These are phyloP conservation scores for Nigrospora sphaerica DNA, from an alignment of 2,329 filamentous ascomycete species.

Conservation along the genomic window DNA sequence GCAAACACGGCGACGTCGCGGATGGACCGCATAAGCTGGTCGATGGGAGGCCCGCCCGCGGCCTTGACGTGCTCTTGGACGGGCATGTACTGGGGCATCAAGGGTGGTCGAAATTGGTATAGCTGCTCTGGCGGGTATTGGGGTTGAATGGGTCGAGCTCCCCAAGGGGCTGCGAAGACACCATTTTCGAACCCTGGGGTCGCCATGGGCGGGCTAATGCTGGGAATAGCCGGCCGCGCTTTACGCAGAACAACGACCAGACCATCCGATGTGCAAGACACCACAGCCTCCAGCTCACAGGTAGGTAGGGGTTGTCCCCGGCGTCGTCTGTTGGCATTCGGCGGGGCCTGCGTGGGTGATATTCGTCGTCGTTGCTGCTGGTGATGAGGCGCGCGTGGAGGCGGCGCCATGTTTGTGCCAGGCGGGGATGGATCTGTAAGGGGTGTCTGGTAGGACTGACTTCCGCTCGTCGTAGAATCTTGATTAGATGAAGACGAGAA, in stretches of 20 bases:
- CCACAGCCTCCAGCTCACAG: conserved; percentile 79
- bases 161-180: conserved; percentile 77
- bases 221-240: conserved; percentile 64
- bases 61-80: conserved; percentile 35
- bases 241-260: conserved; percentile 73
- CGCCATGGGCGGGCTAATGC: conserved; percentile 40
- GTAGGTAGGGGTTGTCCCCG: conserved; percentile 28
- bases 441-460: too few species aligned
- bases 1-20: conserved; percentile 83
- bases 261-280: conserved; percentile 84
- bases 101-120: conserved; percentile 35
- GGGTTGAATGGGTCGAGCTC: conserved; percentile 53
- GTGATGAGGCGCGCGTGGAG: too few species aligned
- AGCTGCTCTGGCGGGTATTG: conserved; percentile 33
- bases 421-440: too few species aligned
- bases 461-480: too few species aligned
- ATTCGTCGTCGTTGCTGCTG: conserved; percentile 4
- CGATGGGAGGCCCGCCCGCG: conserved; percentile 45
- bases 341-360: conserved; percentile 4
- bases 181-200: conserved; percentile 49
- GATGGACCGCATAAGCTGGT: conserved; percentile 71
- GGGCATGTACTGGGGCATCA: conserved; percentile 36
- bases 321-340: conserved; percentile 14
- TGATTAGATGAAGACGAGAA: not conserved
- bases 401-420: not conserved